A percentile compares a stretch with the other conserved stretches of the same genome.
Conservation (phyloP, 2,329 filamentous ascomycete genomes). For the Aspergillus hortae region DNA sequence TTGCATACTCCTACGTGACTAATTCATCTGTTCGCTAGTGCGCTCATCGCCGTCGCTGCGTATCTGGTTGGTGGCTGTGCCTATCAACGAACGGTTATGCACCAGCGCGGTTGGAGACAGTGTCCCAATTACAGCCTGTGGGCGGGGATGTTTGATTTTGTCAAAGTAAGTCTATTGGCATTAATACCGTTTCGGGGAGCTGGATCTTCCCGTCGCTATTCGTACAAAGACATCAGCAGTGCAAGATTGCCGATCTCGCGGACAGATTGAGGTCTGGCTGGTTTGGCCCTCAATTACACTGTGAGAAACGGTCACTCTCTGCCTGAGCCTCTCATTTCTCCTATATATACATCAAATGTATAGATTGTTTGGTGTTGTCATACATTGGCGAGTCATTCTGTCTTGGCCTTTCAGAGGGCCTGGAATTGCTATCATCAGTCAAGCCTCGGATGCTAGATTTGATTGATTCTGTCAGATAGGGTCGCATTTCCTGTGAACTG, state of each 20-base stretch:
- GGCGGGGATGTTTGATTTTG: constrained; percentile 79
- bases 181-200: constrained; percentile 34
- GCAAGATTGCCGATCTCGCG: constrained; percentile 29
- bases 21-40: constrained; percentile 27
- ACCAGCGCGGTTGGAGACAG: constrained; percentile 92
- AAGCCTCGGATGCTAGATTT: constrained; percentile 1
- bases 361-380: constrained; percentile 3
- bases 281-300: constrained; percentile 15
- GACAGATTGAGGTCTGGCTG: constrained; percentile 34
- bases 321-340: constrained; percentile 6
- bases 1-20: background rate
- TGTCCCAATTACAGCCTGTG: constrained; percentile 91
- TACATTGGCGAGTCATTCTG: constrained; percentile 3
- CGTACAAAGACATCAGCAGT: constrained; percentile 21
- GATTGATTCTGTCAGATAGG: constrained; percentile 3
- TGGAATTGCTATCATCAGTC: constrained; percentile 7
- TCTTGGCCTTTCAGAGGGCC: background rate
- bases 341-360: constrained; percentile 2
- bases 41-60: constrained; percentile 71
- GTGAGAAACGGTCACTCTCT: constrained; percentile 3
- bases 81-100: constrained; percentile 90
- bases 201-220: constrained; percentile 16
- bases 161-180: constrained; percentile 63
- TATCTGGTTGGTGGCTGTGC: constrained; percentile 91
- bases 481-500: background rate